Conservation (phyloP, 371 early-diverging fungal genomes). For the Rhizopus arrhizus region DNA sequence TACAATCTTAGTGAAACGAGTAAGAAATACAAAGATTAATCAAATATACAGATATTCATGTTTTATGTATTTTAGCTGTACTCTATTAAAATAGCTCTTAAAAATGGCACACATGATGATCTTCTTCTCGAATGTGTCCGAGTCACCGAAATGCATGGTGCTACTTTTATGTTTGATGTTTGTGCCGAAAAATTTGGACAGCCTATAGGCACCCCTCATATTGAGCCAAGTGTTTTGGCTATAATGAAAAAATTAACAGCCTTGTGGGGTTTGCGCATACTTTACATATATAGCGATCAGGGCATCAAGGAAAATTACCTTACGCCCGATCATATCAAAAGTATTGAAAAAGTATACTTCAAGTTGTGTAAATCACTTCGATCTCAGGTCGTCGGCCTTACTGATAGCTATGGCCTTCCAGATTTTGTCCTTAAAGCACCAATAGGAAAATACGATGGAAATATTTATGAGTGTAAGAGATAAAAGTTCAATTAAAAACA, state of each 20-base stretch:
- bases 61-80: slow-evolving; percentile 24
- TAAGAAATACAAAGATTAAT: slow-evolving; percentile 27
- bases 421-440: slow-evolving; percentile 71
- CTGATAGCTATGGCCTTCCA: slow-evolving; percentile 65
- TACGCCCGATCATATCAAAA: slow-evolving; percentile 48
- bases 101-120: slow-evolving; percentile 30
- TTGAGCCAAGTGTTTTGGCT: slow-evolving; percentile 16
- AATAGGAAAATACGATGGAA: slow-evolving; percentile 64
- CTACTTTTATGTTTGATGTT: slow-evolving; percentile 34
- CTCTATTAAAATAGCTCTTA: slow-evolving; percentile 31
- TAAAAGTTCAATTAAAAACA: background rate
- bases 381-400: slow-evolving; percentile 56
- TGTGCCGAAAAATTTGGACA: slow-evolving; percentile 33
- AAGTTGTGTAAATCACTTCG: slow-evolving; percentile 19
- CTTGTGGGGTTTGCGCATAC: slow-evolving; percentile 45
- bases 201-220: slow-evolving; percentile 26
- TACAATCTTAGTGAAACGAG: slow-evolving; percentile 31
- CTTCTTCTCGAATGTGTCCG: slow-evolving; percentile 39
- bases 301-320: slow-evolving; percentile 57
- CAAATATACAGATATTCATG: background rate
- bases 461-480: slow-evolving; percentile 58
- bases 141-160: slow-evolving; percentile 44
- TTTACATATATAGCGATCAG: slow-evolving; percentile 49
- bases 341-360: slow-evolving; percentile 46
- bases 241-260: slow-evolving; percentile 41